Evolutionary conservation across 768 basidiomycete genomes (phyloP), one percentile per base, ranked within the genome.

Genomic region (Termitomyces sp.): DNA sequence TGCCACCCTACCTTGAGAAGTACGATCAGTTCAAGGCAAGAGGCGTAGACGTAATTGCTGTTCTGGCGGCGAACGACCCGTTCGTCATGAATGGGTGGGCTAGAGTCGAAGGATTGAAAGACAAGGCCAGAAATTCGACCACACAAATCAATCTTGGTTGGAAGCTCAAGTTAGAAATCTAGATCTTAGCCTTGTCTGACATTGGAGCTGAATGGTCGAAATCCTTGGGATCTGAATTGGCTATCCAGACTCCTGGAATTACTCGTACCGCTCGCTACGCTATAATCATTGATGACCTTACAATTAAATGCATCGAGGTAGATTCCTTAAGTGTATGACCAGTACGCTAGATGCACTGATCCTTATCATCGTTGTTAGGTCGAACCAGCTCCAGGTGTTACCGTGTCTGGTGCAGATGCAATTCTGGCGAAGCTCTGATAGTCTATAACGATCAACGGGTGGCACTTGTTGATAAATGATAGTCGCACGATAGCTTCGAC

Each of bases 51-150:
- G 76, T 85, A 48, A 76, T 92, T 61, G 87, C 85, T 57, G 84
- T 94, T 58, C 68, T 88, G 63, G 80, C 86, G 26, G 86, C 89
- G 59, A 94, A 94, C 69, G 93, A 94, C 68, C 77, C 81, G 9
- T 93, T 87, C 69, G 88, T 90, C 57, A 82, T 82, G 72, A 82
- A 81, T 64, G 87, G 79, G 55, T 87, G 82, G 86, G 80, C 72
- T 39, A 76, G 83, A 26, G 74, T 80, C 31, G 77, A 81, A 59
- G 80, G 79, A 8, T 71, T 85, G 62, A 79, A 83, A 63, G 92
- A 94, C 70, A 85, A 86, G 74, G 92, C 82, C 50, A 9, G 34
- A 13, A 18, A 14, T 47, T 58, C 20, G 13, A 39, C 13, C n/a
- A 36, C 36, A 5, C 31, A 13, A 29, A n/a, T 29, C 46, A 50